phyloP scores from a whole-genome alignment of 2,329 filamentous ascomycete species.

The Pseudogymnoascus sp. region DNA sequence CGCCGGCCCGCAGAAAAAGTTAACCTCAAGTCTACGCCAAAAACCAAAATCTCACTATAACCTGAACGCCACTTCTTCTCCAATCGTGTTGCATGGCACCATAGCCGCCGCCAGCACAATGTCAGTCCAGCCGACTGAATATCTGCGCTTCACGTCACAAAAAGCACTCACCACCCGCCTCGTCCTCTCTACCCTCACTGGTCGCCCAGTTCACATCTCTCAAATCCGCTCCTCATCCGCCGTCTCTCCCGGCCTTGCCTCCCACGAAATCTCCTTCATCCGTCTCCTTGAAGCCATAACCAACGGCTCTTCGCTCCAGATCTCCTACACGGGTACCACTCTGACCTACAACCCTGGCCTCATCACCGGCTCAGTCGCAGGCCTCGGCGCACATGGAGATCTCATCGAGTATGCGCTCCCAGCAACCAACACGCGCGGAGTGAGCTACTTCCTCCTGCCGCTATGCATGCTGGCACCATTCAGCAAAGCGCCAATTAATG shows the following conservation, averaged over 20 bases:
- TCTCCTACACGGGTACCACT: conserved; percentile 92
- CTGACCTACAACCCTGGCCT: conserved; percentile 87
- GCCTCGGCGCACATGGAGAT: conserved; percentile 62
- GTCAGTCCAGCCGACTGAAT: conserved; percentile 34
- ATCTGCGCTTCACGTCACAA: conserved; percentile 76
- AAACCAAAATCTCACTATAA: neutral
- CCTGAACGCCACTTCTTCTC: neutral
- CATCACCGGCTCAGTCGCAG: conserved; percentile 77
- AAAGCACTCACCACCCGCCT: conserved; percentile 77
- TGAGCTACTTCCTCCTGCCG: conserved; percentile 88
- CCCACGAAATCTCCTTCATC: conserved; percentile 91
- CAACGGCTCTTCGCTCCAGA: conserved; percentile 91
- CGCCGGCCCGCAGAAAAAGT: conserved; percentile 12
- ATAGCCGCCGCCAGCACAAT: conserved; percentile 19
- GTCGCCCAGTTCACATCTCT: conserved; percentile 82
- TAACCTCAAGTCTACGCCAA: conserved; percentile 2
- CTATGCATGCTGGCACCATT: conserved; percentile 89
- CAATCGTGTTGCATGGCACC: conserved; percentile 6
- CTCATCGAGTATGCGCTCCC: conserved; percentile 78
- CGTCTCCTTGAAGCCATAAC: conserved; percentile 91
- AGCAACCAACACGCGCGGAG: conserved; percentile 67
- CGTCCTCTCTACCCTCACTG: conserved; percentile 84
- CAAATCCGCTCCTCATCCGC: conserved; percentile 85
- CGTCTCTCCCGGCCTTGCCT: conserved; percentile 79
- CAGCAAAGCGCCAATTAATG: conserved; percentile 83